These are phyloP conservation scores for Pulveroboletus sp. DNA, from an alignment of 768 basidiomycete genomes.

Conservation along the genomic window DNA sequence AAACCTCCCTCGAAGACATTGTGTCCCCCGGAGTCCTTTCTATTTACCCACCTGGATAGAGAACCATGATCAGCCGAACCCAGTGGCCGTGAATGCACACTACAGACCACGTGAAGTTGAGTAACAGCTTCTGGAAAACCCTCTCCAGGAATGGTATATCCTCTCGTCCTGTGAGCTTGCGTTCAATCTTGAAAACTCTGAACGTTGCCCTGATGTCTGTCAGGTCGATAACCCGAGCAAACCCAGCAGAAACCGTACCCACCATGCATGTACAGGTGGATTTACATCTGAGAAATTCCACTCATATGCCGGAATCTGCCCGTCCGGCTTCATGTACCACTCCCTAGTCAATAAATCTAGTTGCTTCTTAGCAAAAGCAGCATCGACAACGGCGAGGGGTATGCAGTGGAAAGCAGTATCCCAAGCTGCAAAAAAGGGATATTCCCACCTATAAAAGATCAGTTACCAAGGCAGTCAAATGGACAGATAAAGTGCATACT, in stretches of 20 bases:
- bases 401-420: constrained; percentile 99
- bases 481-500: constrained; percentile 45
- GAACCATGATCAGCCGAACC: neutral
- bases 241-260: constrained; percentile 12
- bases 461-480: constrained; percentile 2
- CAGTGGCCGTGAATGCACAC: neutral
- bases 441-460: constrained; percentile 76
- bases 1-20: constrained; percentile 99
- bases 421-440: constrained; percentile 99
- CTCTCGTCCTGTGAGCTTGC: constrained; percentile 88
- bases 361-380: constrained; percentile 96
- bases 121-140: constrained; percentile 94
- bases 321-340: constrained; percentile 99
- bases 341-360: constrained; percentile 93
- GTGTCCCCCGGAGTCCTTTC: constrained; percentile 92
- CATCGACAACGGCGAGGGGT: constrained; percentile 93
- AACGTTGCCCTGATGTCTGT: constrained; percentile 77
- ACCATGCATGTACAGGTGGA: constrained; percentile 98
- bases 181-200: constrained; percentile 98
- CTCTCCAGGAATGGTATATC: constrained; percentile 93
- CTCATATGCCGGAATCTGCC: constrained; percentile 97
- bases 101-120: constrained; percentile 93
- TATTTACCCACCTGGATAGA: constrained; percentile 86
- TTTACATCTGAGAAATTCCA: constrained; percentile 99
- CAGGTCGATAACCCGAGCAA: neutral